A percentile compares a stretch with the other conserved stretches of the same genome.
These are phyloP conservation scores for Cryptococcus wingfieldii DNA, from an alignment of 1,284 basidiomycete genomes.

Conservation along the genomic window DNA sequence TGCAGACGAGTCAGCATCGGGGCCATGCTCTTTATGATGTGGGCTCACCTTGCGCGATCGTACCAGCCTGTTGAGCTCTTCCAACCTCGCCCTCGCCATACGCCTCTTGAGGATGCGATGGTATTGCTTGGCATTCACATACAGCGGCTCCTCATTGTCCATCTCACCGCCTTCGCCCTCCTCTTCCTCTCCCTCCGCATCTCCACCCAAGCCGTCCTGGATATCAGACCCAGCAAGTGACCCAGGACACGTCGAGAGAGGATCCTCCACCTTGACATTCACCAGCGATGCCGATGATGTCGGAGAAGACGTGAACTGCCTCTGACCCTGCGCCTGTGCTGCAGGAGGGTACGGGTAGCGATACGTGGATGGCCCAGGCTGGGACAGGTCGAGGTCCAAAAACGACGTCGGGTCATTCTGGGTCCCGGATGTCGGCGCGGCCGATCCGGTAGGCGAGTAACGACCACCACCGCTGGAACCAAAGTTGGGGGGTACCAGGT, in stretches of 20 bases:
- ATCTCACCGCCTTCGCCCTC: constrained; percentile 26
- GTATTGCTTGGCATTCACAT: constrained; percentile 97
- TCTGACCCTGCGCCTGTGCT: neutral
- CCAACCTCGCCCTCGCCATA: constrained; percentile 77
- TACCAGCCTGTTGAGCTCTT: constrained; percentile 86
- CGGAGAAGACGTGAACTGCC: neutral
- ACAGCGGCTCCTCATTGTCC: constrained; percentile 87
- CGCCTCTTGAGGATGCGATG: constrained; percentile 91
- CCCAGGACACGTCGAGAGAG: neutral
- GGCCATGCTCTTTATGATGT: neutral
- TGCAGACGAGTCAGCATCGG: constrained; percentile 39
- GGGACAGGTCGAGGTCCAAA: constrained; percentile 29
- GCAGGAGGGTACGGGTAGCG: neutral
- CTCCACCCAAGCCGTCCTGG: constrained; percentile 1
- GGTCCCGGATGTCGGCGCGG: constrained; percentile 7
- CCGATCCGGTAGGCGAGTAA: neutral
- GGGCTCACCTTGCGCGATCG: constrained; percentile 75
- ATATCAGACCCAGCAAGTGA: constrained; percentile 13
- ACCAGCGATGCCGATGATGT: neutral
- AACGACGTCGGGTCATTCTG: constrained; percentile 19
- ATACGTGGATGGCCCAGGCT: constrained; percentile 33
- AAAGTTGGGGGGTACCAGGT: constrained; percentile 13
- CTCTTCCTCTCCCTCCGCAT: constrained; percentile 10
- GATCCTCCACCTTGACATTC: neutral
- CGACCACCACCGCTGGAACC: neutral